Evolutionary conservation across 2,329 filamentous ascomycete genomes (phyloP).

Genomic region (Cadophora sp.): DNA sequence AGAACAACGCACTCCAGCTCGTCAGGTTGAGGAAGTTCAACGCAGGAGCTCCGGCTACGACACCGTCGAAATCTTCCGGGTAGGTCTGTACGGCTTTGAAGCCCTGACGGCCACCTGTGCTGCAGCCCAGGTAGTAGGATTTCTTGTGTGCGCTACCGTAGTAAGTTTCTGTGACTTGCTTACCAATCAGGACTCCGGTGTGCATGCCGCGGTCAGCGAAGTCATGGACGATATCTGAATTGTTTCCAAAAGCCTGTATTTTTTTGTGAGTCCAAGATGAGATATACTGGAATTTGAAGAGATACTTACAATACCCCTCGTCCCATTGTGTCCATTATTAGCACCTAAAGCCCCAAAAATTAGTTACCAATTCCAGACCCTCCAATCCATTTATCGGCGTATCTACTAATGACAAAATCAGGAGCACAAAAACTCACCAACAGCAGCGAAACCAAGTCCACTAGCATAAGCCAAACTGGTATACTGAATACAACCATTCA

Average conservation of each 20-base stretch:
- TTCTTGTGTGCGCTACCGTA: conserved; percentile 45
- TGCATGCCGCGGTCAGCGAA: conserved; percentile 39
- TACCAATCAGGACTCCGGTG: conserved; percentile 36
- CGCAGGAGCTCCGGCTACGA: conserved; percentile 50
- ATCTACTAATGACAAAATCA: not conserved
- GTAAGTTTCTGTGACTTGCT: conserved; percentile 44
- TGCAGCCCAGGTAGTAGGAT: conserved; percentile 51
- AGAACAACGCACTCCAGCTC: conserved; percentile 32
- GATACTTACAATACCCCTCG: conserved; percentile 31
- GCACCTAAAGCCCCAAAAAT: conserved; percentile 24
- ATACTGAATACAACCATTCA: conserved; percentile 39
- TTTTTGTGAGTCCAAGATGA: not conserved
- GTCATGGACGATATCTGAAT: conserved; percentile 38
- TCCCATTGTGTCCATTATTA: conserved; percentile 43
- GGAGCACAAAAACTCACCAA: conserved; percentile 28
- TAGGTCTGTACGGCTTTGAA: conserved; percentile 51
- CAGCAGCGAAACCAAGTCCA: conserved; percentile 36
- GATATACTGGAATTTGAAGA: not conserved
- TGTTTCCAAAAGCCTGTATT: conserved; percentile 33
- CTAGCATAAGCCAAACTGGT: conserved; percentile 34
- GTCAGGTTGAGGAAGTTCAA: conserved; percentile 35
- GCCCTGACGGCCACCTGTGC: conserved; percentile 51
- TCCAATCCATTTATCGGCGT: not conserved
- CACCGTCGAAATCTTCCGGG: conserved; percentile 52
- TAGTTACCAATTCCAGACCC: not conserved